A percentile compares a stretch with the other conserved stretches of the same genome.
These are phyloP conservation scores for Trichosporon sp. DNA, from an alignment of 1,284 basidiomycete genomes.

Conservation along the genomic window DNA sequence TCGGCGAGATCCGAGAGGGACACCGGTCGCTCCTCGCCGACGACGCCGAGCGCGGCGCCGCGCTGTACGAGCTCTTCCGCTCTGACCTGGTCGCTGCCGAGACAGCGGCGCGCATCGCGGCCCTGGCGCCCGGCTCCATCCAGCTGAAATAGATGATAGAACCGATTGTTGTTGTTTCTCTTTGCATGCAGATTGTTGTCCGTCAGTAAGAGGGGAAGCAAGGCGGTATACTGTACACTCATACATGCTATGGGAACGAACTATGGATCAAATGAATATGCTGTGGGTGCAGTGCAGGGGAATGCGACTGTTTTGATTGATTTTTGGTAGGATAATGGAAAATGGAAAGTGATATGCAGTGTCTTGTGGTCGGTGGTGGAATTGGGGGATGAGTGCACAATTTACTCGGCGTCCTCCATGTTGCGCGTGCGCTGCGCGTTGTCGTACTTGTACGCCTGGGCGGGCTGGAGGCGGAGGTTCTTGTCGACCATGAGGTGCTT, in stretches of 20 bases:
- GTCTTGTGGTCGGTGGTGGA: background rate
- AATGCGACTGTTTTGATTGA: background rate
- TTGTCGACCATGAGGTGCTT: conserved; percentile 7
- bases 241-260: conserved; percentile 2
- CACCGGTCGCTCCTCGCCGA: background rate
- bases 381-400: background rate
- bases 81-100: background rate
- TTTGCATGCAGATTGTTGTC: background rate
- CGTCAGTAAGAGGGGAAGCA: background rate
- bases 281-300: background rate
- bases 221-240: background rate
- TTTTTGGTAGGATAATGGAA: background rate
- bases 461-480: conserved; percentile 8
- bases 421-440: background rate
- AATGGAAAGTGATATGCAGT: background rate
- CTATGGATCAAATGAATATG: background rate
- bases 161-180: background rate
- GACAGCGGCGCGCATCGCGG: background rate
- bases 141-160: background rate
- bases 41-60: background rate
- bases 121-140: background rate
- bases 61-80: background rate
- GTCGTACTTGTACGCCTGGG: background rate
- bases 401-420: background rate
- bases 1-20: background rate